phyloP scores from a whole-genome alignment of 2,329 filamentous ascomycete genomes.

The Arthrobotrys conoides region DNA sequence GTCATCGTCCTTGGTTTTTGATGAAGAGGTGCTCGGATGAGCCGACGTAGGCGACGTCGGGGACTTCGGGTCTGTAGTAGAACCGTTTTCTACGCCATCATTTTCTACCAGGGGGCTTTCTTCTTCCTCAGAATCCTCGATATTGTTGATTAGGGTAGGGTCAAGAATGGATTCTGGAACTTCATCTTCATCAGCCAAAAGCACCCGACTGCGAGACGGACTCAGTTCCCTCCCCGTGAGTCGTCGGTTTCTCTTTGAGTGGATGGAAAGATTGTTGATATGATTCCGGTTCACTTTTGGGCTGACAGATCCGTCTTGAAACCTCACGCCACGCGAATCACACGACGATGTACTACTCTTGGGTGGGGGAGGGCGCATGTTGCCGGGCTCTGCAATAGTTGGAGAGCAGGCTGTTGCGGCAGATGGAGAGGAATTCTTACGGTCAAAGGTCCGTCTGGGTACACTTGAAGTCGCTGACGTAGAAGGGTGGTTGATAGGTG shows the following conservation, averaged over 20 bases:
- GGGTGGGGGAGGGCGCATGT: conserved; percentile 57
- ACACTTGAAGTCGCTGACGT: conserved; percentile 60
- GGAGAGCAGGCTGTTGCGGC: conserved; percentile 50
- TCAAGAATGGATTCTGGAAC: conserved; percentile 61
- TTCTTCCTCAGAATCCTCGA: conserved; percentile 53
- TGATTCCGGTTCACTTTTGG: conserved; percentile 59
- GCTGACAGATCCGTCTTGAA: conserved; percentile 60
- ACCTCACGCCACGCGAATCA: conserved; percentile 56
- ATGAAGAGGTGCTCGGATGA: conserved; percentile 50
- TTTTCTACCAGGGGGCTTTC: conserved; percentile 37
- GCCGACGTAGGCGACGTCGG: conserved; percentile 48
- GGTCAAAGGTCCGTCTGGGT: conserved; percentile 55
- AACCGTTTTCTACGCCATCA: conserved; percentile 20
- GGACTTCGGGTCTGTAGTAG: conserved; percentile 25
- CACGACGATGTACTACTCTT: conserved; percentile 60
- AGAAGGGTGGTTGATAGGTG: conserved; percentile 61
- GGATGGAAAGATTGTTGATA: conserved; percentile 60
- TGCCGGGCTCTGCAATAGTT: conserved; percentile 50
- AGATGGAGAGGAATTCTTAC: conserved; percentile 60
- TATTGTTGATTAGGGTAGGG: conserved; percentile 38
- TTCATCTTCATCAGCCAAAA: conserved; percentile 61
- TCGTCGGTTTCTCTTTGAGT: conserved; percentile 55
- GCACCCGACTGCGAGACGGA: conserved; percentile 57
- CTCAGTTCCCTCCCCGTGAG: conserved; percentile 59
- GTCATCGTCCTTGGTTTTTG: conserved; percentile 55